Evolutionary conservation across 306 rosid species (phyloP), one percentile per base, ranked within the genome.

Genomic region (Pyrus bretschneideri): DNA sequence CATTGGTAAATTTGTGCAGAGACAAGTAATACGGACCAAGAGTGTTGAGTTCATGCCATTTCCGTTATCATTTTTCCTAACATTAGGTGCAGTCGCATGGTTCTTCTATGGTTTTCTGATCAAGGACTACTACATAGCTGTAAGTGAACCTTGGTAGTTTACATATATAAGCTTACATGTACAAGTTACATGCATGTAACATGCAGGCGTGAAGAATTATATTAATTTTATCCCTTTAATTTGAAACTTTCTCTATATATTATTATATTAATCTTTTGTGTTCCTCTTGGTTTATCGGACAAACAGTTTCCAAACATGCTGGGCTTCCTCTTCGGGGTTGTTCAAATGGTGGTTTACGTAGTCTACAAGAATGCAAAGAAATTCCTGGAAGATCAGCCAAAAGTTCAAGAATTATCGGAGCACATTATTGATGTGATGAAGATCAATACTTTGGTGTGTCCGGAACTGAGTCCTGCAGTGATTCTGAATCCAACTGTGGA

Each of bases 11-110:
- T 64, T 64, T 35, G 9, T 86, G 86, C 90, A 95, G 99, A 88
- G 85, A 5, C 81, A 80, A 83, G 98, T 96, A 2, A 88, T 91
- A 33, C 78, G 62, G 76, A 91, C 98, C 0, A 87, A 86, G 86
- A 92, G 98, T 23, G 98, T 92, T 29, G 98, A 96, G 77, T 96
- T 76, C 87, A 91, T 96, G 99, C 99, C 98, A 0, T 89, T 96
- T 65, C 83, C 83, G 21, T n/a, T 96, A 58, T 92, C 99, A 49
- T 74, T 92, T 83, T 96, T 85, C 78, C 83, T 96, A 27, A 96
- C 99, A 58, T 63, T 91, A 35, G 87, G 87, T 71, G 99, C 98
- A 67, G 98, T 92, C 70, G 86, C 79, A 88, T 92, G 99, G 99
- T 96, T 96, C 90, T 96, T 89, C 83, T 96, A 92, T 74, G 99